A percentile compares a stretch with the other conserved stretches of the same genome.
Evolutionary conservation across 208 protist genomes (phyloP).

Genomic region (Phytomonas francai): DNA sequence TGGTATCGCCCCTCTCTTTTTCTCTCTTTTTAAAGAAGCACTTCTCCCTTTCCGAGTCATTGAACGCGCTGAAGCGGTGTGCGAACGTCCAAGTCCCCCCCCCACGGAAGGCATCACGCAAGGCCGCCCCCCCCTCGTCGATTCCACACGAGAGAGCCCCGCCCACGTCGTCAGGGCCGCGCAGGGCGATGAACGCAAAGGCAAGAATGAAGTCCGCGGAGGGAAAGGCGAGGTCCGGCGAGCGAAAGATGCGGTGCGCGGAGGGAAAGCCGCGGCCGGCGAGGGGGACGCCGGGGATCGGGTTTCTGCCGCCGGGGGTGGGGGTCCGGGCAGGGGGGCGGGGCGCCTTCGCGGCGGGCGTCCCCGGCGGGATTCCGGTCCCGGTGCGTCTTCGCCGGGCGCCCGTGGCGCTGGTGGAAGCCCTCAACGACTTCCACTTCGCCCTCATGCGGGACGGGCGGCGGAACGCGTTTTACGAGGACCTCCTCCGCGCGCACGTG

Average conservation of each 20-base stretch:
- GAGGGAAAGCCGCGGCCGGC: too few species aligned
- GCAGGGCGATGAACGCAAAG: too few species aligned
- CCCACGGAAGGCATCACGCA: too few species aligned
- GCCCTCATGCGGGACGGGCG: constrained; percentile 91
- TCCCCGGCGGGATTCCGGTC: constrained; percentile 66
- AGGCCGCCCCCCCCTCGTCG: too few species aligned
- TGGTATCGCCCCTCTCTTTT: too few species aligned
- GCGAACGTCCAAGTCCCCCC: too few species aligned
- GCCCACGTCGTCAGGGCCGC: too few species aligned
- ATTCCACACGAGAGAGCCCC: too few species aligned
- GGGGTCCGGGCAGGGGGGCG: neutral
- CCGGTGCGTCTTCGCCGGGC: constrained; percentile 54
- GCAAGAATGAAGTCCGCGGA: too few species aligned
- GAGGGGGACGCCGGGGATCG: neutral
- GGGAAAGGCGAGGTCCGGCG: too few species aligned
- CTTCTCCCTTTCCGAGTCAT: neutral
- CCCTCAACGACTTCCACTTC: constrained; percentile 92
- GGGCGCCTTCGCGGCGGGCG: constrained; percentile 51
- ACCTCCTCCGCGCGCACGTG: constrained; percentile 61
- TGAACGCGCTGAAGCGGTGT: neutral
- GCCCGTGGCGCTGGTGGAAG: constrained; percentile 64
- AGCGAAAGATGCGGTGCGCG: too few species aligned
- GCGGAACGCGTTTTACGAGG: constrained; percentile 88
- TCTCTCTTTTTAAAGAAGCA: too few species aligned
- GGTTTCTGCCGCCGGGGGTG: constrained; percentile 7